These are phyloP conservation scores for Stromatinia cepivora DNA, from an alignment of 2,329 filamentous ascomycete genomes.

Conservation along the genomic window DNA sequence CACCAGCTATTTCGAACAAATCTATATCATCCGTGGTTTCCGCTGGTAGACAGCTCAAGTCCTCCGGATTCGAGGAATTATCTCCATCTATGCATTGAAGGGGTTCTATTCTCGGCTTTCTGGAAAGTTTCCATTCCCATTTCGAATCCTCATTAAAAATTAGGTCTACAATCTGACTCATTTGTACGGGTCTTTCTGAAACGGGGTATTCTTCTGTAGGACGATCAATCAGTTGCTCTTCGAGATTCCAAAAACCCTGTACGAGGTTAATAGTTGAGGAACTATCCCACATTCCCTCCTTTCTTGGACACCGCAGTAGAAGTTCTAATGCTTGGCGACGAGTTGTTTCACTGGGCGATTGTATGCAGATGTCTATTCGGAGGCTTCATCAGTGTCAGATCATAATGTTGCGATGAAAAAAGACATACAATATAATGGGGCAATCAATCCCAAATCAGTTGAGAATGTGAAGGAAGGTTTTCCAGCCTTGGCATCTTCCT, in stretches of 20 bases:
- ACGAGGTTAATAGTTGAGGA: conserved; percentile 29
- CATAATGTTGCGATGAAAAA: neutral
- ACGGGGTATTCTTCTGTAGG: neutral
- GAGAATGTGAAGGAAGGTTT: conserved; percentile 35
- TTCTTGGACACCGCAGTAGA: conserved; percentile 32
- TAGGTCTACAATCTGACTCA: conserved; percentile 21
- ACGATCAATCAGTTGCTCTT: conserved; percentile 19
- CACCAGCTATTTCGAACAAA: neutral
- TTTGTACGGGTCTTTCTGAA: neutral
- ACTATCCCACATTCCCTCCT: conserved; percentile 41
- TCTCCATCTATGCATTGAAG: neutral
- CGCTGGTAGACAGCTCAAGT: neutral
- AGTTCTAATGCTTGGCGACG: conserved; percentile 33
- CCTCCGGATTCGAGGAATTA: neutral
- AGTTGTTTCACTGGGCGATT: conserved; percentile 27
- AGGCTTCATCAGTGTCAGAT: neutral
- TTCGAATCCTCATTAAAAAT: conserved; percentile 20
- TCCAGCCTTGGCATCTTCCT: conserved; percentile 33
- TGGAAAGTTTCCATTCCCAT: conserved; percentile 23
- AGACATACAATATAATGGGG: conserved; percentile 36
- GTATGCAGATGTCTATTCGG: conserved; percentile 24
- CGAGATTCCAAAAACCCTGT: conserved; percentile 34
- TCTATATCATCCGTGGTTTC: neutral
- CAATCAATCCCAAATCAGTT: conserved; percentile 37
- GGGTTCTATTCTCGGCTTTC: neutral